Evolutionary conservation across 164 flowering plant genomes (phyloP).

Genomic region (Macadamia integrifolia): DNA sequence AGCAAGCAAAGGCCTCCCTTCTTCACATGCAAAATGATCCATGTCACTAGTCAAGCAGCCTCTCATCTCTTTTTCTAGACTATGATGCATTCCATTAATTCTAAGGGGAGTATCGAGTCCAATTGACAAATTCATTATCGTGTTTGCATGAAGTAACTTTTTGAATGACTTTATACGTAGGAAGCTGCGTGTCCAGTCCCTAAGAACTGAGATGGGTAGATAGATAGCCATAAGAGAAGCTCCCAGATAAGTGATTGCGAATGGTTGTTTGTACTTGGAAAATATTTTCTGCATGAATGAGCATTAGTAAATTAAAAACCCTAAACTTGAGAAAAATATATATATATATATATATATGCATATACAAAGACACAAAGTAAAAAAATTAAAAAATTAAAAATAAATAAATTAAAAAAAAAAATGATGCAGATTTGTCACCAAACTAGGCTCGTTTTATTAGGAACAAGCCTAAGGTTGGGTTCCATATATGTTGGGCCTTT

Average conservation of each 20-base stretch:
- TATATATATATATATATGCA: too few species aligned
- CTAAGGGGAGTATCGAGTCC: conserved; percentile 38
- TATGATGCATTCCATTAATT: conserved; percentile 23
- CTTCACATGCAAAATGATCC: conserved; percentile 37
- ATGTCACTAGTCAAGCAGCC: conserved; percentile 18
- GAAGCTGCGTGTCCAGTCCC: conserved; percentile 32
- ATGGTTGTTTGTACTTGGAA: conserved; percentile 51
- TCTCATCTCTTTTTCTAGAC: conserved; percentile 25
- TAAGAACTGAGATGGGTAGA: conserved; percentile 46
- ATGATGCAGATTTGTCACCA: background rate
- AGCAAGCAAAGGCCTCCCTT: conserved; percentile 29
- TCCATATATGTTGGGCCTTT: too few species aligned
- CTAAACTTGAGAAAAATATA: background rate
- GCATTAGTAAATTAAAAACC: background rate
- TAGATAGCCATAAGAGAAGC: conserved; percentile 56
- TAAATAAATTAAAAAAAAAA: background rate
- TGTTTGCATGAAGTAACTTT: conserved; percentile 4
- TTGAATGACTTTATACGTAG: conserved; percentile 5
- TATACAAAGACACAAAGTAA: background rate
- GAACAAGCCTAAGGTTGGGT: too few species aligned
- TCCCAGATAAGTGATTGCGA: conserved; percentile 58
- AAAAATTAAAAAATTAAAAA: background rate
- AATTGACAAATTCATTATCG: conserved; percentile 14
- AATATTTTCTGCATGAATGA: conserved; percentile 49
- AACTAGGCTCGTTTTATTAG: too few species aligned